A percentile compares a stretch with the other conserved stretches of the same genome.
Conservation (phyloP, 2,329 filamentous ascomycete genomes). For the Hypomyces rosellus region DNA sequence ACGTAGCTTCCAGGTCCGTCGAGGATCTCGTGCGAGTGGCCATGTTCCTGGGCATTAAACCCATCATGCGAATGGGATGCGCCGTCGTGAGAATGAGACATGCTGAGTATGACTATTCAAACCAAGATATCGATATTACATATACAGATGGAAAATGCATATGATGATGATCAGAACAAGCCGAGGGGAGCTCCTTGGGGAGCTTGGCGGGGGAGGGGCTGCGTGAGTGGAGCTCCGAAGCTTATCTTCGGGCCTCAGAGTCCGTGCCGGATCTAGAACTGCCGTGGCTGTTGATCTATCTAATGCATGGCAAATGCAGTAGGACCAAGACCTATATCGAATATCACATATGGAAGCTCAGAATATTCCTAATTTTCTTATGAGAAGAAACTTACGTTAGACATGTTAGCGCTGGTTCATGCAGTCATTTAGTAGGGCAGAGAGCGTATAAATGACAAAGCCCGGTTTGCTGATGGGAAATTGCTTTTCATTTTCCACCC, state of each 20-base stretch:
- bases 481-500: constrained; percentile 4
- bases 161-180: not conserved
- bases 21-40: constrained; percentile 93
- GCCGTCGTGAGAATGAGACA: constrained; percentile 43
- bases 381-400: too few relatives aligned
- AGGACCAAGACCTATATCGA: too few relatives aligned
- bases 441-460: not conserved
- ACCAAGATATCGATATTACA: not conserved
- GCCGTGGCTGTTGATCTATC: too few relatives aligned
- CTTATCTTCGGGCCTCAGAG: not conserved
- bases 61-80: constrained; percentile 55
- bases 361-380: too few relatives aligned
- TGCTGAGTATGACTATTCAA: not conserved
- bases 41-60: constrained; percentile 63
- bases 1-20: constrained; percentile 87
- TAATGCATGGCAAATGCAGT: too few relatives aligned
- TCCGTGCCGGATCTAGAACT: too few relatives aligned
- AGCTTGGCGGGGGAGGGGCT: constrained; percentile 19
- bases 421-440: too few relatives aligned
- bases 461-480: not conserved
- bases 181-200: not conserved
- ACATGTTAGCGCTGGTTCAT: too few relatives aligned
- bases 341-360: too few relatives aligned
- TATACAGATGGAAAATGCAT: not conserved
- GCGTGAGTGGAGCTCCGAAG: not conserved